phyloP scores from a whole-genome alignment of 1,284 basidiomycete species.

The Hymenochaete sp. region DNA sequence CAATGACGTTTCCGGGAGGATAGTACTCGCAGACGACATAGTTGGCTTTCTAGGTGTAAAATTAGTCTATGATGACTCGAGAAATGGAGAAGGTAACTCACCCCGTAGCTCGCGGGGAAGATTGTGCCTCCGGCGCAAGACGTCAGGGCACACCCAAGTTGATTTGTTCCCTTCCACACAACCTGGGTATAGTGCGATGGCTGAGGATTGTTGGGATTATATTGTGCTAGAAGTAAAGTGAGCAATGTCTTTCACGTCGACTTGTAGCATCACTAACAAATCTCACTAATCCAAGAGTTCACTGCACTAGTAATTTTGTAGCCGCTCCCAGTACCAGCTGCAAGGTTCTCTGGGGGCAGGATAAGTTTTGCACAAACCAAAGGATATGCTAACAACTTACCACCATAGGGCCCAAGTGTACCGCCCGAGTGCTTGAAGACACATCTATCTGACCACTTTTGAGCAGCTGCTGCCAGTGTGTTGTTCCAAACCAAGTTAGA shows the following conservation, averaged over 20 bases:
- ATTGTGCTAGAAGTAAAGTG: constrained; percentile 33
- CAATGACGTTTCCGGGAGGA: constrained; percentile 53
- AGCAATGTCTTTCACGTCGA: neutral
- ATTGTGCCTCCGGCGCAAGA: constrained; percentile 33
- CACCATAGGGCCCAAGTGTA: constrained; percentile 46
- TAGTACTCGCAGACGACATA: constrained; percentile 64
- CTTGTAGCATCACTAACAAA: constrained; percentile 28
- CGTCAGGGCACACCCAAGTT: constrained; percentile 53
- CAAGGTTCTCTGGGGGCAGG: constrained; percentile 66
- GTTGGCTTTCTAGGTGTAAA: no score
- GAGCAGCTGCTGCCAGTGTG: constrained; percentile 43
- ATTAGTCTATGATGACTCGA: neutral
- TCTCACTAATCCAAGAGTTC: constrained; percentile 55
- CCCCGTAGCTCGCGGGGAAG: constrained; percentile 42
- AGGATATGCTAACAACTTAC: constrained; percentile 36
- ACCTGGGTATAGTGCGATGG: constrained; percentile 66
- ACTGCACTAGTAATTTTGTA: constrained; percentile 43
- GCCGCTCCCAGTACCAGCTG: constrained; percentile 49
- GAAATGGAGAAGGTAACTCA: no score
- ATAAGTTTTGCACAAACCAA: constrained; percentile 23
- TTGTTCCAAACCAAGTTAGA: constrained; percentile 48
- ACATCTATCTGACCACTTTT: constrained; percentile 56
- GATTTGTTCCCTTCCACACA: constrained; percentile 57
- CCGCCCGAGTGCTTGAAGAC: constrained; percentile 57
- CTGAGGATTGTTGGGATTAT: constrained; percentile 45